Base-by-base conservation (phyloP, 1,284 basidiomycete species). In the Psilocybe mexicana region DNA sequence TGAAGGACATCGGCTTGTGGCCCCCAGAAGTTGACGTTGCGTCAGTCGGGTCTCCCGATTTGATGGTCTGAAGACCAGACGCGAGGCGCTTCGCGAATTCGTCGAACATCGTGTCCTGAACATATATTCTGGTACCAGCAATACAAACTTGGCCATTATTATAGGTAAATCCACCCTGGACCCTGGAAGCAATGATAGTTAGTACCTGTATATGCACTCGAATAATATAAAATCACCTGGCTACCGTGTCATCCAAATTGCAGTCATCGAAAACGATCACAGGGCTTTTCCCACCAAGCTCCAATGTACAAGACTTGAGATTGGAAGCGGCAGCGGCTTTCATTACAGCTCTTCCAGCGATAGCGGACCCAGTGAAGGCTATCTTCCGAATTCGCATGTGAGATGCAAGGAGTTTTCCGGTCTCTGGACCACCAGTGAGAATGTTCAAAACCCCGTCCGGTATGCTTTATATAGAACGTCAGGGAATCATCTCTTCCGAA, bases 271-370 rank as follows among this genome's bases (percentile, higher is more conserved):
- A 90, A 58, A 92, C 79, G 68, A 91, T 83, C 69, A 87, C 91
- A 25, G 93, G 92, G 55, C 69, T 71, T 81, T 95, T 96, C 50
- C 93, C 93, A 44, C 93, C 93, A 55, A 96, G 82, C 76, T 96
- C 93, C 65, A 95, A 82, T 8, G 91, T 90, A 54, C 94, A 86
- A 28, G 81, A 84, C 77, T 94, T 94, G 65, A 96, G 72, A 72
- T 95, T 94, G 43, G 82, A 83, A 69, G 86, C 81, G 1, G 92
- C 84, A 0, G 92, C 83, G 0, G 88, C 84, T 69, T 89, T 82
- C 74, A 91, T 80, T 73, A 96, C 85, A 70, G 86, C 85, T 23
- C 91, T 83, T 5, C 94, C 94, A 36, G 90, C 85, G 35, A 87
- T 75, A 2, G 89, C 92, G 44, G 78, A 81, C 24, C 86, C 87